Percentiles rank a stretch among this genome's conserved stretches.
Conservation (phyloP, 768 basidiomycete genomes). For the Leucosporidium yakuticum region DNA sequence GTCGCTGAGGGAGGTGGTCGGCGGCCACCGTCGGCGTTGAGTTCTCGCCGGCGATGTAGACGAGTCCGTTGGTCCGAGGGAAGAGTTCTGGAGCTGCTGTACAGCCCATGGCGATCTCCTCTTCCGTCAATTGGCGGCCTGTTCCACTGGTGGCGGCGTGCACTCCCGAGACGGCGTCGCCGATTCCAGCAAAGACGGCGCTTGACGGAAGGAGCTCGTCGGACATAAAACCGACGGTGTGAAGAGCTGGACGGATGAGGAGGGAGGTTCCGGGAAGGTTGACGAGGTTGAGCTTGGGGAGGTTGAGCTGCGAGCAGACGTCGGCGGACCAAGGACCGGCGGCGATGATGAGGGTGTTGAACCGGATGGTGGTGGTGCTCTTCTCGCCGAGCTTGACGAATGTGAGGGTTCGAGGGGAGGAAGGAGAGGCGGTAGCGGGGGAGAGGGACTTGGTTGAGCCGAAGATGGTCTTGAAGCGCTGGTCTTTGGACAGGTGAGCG, state of each 20-base stretch:
- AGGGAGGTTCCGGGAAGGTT: constrained; percentile 32
- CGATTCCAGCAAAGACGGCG: constrained; percentile 29
- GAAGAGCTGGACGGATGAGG: constrained; percentile 20
- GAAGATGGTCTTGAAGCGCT: constrained; percentile 15
- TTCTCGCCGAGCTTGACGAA: neutral
- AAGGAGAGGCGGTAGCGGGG: neutral
- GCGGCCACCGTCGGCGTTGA: constrained; percentile 9
- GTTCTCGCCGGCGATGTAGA: constrained; percentile 33
- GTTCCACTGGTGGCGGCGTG: constrained; percentile 20
- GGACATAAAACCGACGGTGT: neutral
- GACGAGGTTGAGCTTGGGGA: constrained; percentile 17
- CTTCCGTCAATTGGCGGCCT: constrained; percentile 11
- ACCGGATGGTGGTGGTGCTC: constrained; percentile 36
- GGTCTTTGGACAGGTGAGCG: neutral
- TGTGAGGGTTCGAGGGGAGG: neutral
- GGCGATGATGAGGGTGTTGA: constrained; percentile 43
- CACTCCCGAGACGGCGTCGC: constrained; percentile 17
- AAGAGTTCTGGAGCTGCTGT: constrained; percentile 29
- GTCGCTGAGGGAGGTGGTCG: neutral
- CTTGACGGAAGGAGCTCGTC: constrained; percentile 8
- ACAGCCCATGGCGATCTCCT: constrained; percentile 17
- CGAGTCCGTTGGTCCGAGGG: constrained; percentile 7
- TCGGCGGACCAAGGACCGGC: constrained; percentile 46
- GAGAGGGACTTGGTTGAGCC: neutral
- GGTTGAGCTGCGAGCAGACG: constrained; percentile 4